Conservation (phyloP, 2,329 filamentous ascomycete genomes). For the Chaetomiaceae sp. region DNA sequence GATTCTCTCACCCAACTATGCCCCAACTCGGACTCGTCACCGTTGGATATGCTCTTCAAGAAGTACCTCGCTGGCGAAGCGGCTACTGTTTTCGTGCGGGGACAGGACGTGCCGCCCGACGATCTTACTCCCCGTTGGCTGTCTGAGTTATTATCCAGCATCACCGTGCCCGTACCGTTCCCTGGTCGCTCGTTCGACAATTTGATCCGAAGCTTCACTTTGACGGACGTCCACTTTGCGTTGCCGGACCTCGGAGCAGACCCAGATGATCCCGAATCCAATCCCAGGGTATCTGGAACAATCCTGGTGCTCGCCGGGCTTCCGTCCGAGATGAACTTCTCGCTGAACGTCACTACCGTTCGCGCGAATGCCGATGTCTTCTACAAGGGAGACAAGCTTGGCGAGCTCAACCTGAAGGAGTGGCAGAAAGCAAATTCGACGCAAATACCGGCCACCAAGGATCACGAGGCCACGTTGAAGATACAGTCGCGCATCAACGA, state of each 20-base stretch:
- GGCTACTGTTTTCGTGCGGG: constrained; percentile 76
- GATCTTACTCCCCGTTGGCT: constrained; percentile 81
- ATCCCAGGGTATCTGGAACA: constrained; percentile 75
- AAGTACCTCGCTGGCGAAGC: constrained; percentile 76
- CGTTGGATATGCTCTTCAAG: constrained; percentile 73
- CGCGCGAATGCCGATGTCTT: constrained; percentile 73
- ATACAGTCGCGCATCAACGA: constrained; percentile 73
- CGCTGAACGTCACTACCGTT: constrained; percentile 69
- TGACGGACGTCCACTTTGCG: constrained; percentile 78
- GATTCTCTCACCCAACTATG: constrained; percentile 66
- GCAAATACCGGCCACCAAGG: constrained; percentile 51
- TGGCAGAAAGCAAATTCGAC: constrained; percentile 85
- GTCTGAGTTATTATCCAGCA: constrained; percentile 67
- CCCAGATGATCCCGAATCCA: constrained; percentile 63
- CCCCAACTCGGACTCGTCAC: constrained; percentile 70
- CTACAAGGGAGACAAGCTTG: constrained; percentile 72
- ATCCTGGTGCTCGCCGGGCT: constrained; percentile 73
- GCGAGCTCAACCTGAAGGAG: constrained; percentile 67
- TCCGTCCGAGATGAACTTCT: constrained; percentile 81
- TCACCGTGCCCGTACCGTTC: constrained; percentile 79
- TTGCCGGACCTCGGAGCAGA: constrained; percentile 76
- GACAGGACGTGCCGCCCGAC: constrained; percentile 59
- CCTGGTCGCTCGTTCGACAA: constrained; percentile 75
- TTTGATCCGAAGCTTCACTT: constrained; percentile 79
- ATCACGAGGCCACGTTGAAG: constrained; percentile 57